These are phyloP conservation scores for Xylariales sp. DNA, from an alignment of 2,329 filamentous ascomycete species.

Conservation along the genomic window DNA sequence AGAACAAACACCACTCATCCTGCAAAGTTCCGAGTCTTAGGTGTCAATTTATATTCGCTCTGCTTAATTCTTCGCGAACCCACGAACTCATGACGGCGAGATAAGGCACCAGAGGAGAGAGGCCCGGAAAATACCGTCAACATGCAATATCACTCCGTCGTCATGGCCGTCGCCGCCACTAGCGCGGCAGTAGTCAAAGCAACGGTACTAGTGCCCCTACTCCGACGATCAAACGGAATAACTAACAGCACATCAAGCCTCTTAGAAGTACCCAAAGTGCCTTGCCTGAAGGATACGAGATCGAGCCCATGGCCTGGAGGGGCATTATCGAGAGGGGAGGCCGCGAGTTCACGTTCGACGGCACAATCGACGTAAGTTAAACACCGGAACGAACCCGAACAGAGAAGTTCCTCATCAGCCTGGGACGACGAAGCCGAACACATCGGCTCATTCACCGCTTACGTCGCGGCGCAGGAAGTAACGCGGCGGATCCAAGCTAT, in stretches of 20 bases:
- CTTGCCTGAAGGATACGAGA: conserved; percentile 14
- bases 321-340: conserved; percentile 24
- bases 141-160: background rate
- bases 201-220: background rate
- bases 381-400: no score
- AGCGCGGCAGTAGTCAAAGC: background rate
- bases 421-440: background rate
- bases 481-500: background rate
- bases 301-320: conserved; percentile 34
- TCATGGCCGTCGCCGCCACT: background rate
- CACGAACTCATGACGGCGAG: background rate
- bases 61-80: background rate
- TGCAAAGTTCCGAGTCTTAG: no score
- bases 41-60: no score
- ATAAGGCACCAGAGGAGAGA: background rate
- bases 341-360: conserved; percentile 13
- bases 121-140: background rate
- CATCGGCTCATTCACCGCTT: background rate
- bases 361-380: conserved; percentile 4
- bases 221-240: background rate
- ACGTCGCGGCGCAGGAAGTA: background rate
- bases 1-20: no score
- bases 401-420: background rate
- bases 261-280: background rate
- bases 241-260: background rate